phyloP scores from a whole-genome alignment of 2,329 filamentous ascomycete species.

The Calycina herbarum region DNA sequence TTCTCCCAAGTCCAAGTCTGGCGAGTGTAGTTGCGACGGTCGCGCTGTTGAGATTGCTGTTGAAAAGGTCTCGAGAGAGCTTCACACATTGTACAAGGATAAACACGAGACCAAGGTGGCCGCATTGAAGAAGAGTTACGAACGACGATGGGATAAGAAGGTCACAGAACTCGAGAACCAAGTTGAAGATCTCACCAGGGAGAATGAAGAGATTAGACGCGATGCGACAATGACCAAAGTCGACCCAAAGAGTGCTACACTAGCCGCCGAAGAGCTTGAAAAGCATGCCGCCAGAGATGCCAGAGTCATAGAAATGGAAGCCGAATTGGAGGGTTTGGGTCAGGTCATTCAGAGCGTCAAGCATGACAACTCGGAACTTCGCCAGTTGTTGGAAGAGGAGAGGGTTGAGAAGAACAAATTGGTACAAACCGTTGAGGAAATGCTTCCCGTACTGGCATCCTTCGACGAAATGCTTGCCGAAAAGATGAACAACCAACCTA shows the following conservation, averaged over 20 bases:
- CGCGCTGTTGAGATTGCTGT: slow-evolving; percentile 78
- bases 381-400: slow-evolving; percentile 68
- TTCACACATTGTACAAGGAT: slow-evolving; percentile 91
- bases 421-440: slow-evolving; percentile 78
- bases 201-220: slow-evolving; percentile 72
- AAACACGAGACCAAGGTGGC: slow-evolving; percentile 97
- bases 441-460: slow-evolving; percentile 67
- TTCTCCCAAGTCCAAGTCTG: slow-evolving; percentile 31
- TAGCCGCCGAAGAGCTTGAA: slow-evolving; percentile 50
- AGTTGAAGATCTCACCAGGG: slow-evolving; percentile 66
- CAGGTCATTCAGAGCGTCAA: slow-evolving; percentile 70
- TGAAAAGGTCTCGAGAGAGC: slow-evolving; percentile 88
- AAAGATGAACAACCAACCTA: slow-evolving; percentile 33
- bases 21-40: slow-evolving; percentile 34
- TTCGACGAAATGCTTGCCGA: slow-evolving; percentile 39
- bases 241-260: slow-evolving; percentile 47
- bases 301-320: slow-evolving; percentile 75
- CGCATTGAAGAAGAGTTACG: slow-evolving; percentile 82
- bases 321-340: slow-evolving; percentile 69
- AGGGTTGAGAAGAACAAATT: slow-evolving; percentile 82
- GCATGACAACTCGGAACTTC: slow-evolving; percentile 66
- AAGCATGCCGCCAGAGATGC: slow-evolving; percentile 73
- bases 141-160: slow-evolving; percentile 86
- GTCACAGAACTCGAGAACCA: slow-evolving; percentile 74
- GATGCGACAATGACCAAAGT: slow-evolving; percentile 66